Evolutionary conservation across 768 basidiomycete species (phyloP), one percentile per base, ranked within the genome.

Genomic region (Fibroporia radiculosa): DNA sequence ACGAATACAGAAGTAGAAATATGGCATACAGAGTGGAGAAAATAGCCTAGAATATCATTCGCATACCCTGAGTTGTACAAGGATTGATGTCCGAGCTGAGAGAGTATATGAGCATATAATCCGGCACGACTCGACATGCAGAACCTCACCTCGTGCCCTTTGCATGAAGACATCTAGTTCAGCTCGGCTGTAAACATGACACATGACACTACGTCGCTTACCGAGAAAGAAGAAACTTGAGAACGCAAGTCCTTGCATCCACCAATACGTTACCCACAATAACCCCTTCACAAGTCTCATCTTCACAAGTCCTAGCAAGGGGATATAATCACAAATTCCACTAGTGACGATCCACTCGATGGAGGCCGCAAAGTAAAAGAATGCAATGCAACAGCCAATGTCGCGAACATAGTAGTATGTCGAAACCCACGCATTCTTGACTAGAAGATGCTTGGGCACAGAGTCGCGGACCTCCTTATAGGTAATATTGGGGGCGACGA

Each of bases 401-500:
- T 75, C 71, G 27, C 75, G 67, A 31, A 65, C 47, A 29, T 76
- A 56, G 51, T 73, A 77, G 34, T 61, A 56, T 3, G 63, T 56
- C 16, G 68, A 67, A 42, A 61, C 66, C 6, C 62, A 29, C 25
- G 69, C 53, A 44, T 69, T 64, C 63, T 53, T 61, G 68, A 70
- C 62, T 16, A 75, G 61, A 11, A 77, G 57, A 35, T 75, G 61
- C 58, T 73, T 76, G 1, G 76, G 75, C 18, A 78, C 74, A 5
- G 71, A 73, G 48, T 73, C 70, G 43, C 74, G 75, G 42, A 79
- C 63, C 40, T 77, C 69, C 55, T 76, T 77, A 31, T 77, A 57
- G 1, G 71, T 72, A 14, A 69, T 64, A 13, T 56, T 66, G 4
- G 76, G 74, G 8, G 75, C 75, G 18, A 56, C 56, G 54, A 76